Conservation (phyloP, 495 filamentous ascomycete genomes). For the Penicillium roqueforti region DNA sequence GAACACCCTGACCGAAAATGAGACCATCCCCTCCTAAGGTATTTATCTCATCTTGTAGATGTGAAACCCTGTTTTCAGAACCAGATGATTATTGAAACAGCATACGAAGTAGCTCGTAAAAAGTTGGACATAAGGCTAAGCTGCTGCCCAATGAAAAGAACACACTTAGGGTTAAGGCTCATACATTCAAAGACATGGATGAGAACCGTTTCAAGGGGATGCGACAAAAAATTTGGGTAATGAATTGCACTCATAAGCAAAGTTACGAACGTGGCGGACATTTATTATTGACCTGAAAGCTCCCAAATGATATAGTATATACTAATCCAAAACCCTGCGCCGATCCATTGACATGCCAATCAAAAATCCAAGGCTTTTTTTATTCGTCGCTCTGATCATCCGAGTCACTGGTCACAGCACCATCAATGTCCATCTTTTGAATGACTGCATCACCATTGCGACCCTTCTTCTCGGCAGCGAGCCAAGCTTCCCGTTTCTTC, state of each 20-base stretch:
- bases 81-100: not conserved
- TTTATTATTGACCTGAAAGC: constrained; percentile 5
- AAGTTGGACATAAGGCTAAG: not conserved
- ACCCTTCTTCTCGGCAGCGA: constrained; percentile 45
- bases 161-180: not conserved
- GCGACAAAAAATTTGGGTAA: not conserved
- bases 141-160: not conserved
- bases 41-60: not conserved
- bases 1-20: not conserved
- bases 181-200: not conserved
- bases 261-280: not conserved
- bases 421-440: constrained; percentile 36
- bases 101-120: no score
- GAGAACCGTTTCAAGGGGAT: not conserved
- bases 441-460: constrained; percentile 40
- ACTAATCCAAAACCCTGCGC: constrained; percentile 6
- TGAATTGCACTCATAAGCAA: not conserved
- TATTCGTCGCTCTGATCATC: constrained; percentile 40
- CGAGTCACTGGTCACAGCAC: constrained; percentile 32
- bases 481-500: constrained; percentile 41
- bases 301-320: constrained; percentile 3
- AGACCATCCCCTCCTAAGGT: not conserved
- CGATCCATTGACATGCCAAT: constrained; percentile 5
- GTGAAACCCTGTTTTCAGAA: not conserved
- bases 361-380: not conserved